These are phyloP conservation scores for Ceratobasidium sp. DNA, from an alignment of 1,284 basidiomycete genomes.

Conservation along the genomic window DNA sequence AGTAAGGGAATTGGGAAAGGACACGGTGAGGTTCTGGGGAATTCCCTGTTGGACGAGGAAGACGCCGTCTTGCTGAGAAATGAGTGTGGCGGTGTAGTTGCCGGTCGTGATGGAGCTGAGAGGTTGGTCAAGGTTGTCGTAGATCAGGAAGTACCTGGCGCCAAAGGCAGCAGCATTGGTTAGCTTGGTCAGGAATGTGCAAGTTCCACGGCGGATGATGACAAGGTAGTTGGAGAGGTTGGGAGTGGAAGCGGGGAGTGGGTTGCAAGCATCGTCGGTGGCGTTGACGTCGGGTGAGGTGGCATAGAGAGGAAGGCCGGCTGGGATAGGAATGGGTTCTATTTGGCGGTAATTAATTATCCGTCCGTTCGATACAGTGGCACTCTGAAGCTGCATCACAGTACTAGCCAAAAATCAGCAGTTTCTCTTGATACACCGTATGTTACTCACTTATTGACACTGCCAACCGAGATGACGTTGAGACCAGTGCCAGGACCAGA, in stretches of 20 bases:
- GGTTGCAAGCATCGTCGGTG: constrained; percentile 60
- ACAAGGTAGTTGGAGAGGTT: constrained; percentile 58
- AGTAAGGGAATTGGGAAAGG: constrained; percentile 55
- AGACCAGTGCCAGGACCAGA: constrained; percentile 38
- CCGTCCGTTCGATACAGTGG: constrained; percentile 26
- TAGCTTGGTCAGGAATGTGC: constrained; percentile 58
- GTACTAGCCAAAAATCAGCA: constrained; percentile 6
- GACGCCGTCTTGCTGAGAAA: constrained; percentile 38
- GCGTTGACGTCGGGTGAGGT: constrained; percentile 45
- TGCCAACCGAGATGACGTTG: constrained; percentile 39
- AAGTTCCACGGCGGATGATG: constrained; percentile 60
- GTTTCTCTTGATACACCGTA: too few relatives aligned
- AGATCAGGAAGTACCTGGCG: constrained; percentile 58
- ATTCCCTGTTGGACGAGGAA: constrained; percentile 55
- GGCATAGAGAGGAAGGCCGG: constrained; percentile 44
- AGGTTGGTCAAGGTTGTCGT: constrained; percentile 46
- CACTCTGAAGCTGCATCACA: constrained; percentile 27
- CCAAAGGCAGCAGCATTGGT: constrained; percentile 60
- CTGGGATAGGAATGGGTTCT: constrained; percentile 37
- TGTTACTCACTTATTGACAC: constrained; percentile 39
- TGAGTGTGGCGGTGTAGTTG: constrained; percentile 38
- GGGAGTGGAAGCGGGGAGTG: constrained; percentile 60
- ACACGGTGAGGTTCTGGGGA: constrained; percentile 52
- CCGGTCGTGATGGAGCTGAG: constrained; percentile 28
- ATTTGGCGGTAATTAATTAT: constrained; percentile 41